Evolutionary conservation across 257 asterid species (phyloP).

Genomic region (Solanum etuberosum): DNA sequence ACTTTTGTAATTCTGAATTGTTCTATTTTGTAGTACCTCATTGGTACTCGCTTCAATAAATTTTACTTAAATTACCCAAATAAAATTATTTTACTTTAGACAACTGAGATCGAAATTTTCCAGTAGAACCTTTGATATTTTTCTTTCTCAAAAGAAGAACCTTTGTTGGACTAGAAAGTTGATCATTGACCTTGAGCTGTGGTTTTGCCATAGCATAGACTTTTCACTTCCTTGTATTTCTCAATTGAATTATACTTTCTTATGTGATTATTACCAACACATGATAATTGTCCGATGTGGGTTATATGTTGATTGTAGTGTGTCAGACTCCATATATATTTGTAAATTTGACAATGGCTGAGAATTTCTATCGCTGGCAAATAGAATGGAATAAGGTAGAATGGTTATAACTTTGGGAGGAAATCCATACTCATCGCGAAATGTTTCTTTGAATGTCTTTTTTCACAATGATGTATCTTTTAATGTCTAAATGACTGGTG

Average conservation of each 20-base stretch:
- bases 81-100: not conserved
- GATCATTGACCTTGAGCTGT: not conserved
- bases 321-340: not conserved
- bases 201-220: not conserved
- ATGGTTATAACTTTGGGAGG: not conserved
- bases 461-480: not conserved
- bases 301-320: not conserved
- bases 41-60: not conserved
- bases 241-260: not conserved
- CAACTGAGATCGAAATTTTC: not conserved
- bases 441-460: not conserved
- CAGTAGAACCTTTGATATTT: not conserved
- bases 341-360: not conserved
- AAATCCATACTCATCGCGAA: not conserved
- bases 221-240: not conserved
- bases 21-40: not conserved
- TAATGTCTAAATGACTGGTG: not conserved
- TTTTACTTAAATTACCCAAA: not conserved
- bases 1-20: not conserved
- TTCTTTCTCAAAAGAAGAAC: not conserved
- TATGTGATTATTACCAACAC: not conserved
- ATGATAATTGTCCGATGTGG: not conserved
- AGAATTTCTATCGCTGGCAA: not conserved
- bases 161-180: not conserved
- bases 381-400: not conserved